Conservation (phyloP, 495 filamentous ascomycete species). For the Aspergillus affinis region DNA sequence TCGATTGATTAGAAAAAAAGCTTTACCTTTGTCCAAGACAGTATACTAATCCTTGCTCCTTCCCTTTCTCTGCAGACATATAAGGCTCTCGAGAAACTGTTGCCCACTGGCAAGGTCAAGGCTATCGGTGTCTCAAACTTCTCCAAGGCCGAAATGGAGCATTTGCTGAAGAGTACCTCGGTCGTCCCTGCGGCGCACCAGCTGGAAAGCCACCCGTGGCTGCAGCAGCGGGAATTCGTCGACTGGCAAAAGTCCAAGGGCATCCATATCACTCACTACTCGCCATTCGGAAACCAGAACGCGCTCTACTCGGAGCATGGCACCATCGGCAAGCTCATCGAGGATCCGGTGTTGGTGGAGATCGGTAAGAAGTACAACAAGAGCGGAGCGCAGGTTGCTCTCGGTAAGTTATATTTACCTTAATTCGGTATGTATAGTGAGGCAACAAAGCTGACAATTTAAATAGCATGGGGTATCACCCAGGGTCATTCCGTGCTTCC, state of each 20-base stretch:
- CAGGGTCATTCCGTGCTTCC: slow-evolving; percentile 64
- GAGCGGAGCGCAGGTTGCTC: slow-evolving; percentile 58
- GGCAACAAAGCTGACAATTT: background rate
- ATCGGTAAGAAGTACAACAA: slow-evolving; percentile 65
- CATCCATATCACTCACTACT: slow-evolving; percentile 66
- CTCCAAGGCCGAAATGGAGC: slow-evolving; percentile 64
- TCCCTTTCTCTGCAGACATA: slow-evolving; percentile 48
- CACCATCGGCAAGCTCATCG: slow-evolving; percentile 54
- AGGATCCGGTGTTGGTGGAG: slow-evolving; percentile 58
- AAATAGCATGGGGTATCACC: slow-evolving; percentile 63
- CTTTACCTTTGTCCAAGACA: background rate
- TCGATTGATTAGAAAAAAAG: background rate
- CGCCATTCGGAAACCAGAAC: slow-evolving; percentile 72
- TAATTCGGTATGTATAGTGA: background rate
- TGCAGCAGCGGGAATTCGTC: slow-evolving; percentile 59
- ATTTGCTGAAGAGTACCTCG: slow-evolving; percentile 57
- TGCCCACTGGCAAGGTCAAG: slow-evolving; percentile 54
- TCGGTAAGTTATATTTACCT: slow-evolving; percentile 45
- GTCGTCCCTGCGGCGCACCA: slow-evolving; percentile 68
- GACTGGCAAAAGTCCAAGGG: slow-evolving; percentile 54
- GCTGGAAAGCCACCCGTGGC: slow-evolving; percentile 60
- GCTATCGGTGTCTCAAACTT: slow-evolving; percentile 82
- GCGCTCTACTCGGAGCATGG: slow-evolving; percentile 53
- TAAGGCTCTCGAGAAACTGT: slow-evolving; percentile 62
- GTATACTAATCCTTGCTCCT: background rate